Evolutionary conservation across 495 filamentous ascomycete species (phyloP).

Genomic region (Neurospora sp.): DNA sequence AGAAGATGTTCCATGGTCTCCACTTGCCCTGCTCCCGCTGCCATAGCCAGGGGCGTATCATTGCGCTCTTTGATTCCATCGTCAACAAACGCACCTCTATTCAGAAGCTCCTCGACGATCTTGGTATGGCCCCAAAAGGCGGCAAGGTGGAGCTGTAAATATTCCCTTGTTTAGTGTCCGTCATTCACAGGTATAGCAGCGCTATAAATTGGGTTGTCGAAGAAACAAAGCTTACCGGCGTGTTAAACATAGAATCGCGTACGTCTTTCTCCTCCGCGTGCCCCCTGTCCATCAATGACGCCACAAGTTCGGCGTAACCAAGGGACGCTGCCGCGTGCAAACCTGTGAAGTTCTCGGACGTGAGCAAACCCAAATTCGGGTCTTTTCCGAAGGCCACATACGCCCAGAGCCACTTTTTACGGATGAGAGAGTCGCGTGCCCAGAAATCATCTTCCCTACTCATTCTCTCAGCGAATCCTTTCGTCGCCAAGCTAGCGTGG

Average conservation of each 20-base stretch:
- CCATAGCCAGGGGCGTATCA: conserved; percentile 27
- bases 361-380: neutral
- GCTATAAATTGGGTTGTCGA: no score
- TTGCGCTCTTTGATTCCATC: conserved; percentile 20
- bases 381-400: conserved; percentile 17
- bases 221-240: no score
- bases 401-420: conserved; percentile 22
- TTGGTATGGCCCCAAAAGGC: conserved; percentile 21
- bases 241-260: conserved; percentile 13
- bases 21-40: conserved; percentile 21
- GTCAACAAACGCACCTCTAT: conserved; percentile 21
- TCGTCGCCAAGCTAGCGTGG: conserved; percentile 25
- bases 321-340: neutral
- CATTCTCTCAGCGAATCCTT: conserved; percentile 24
- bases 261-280: conserved; percentile 11
- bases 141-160: conserved; percentile 22
- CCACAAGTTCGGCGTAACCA: neutral
- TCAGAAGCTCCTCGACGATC: conserved; percentile 24
- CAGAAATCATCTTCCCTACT: conserved; percentile 27
- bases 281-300: neutral
- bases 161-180: no score
- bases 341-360: neutral
- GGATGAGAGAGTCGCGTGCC: conserved; percentile 19
- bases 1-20: conserved; percentile 24
- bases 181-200: no score